These are phyloP conservation scores for Gynochthodes officinalis DNA, from an alignment of 257 asterid species.

Conservation along the genomic window DNA sequence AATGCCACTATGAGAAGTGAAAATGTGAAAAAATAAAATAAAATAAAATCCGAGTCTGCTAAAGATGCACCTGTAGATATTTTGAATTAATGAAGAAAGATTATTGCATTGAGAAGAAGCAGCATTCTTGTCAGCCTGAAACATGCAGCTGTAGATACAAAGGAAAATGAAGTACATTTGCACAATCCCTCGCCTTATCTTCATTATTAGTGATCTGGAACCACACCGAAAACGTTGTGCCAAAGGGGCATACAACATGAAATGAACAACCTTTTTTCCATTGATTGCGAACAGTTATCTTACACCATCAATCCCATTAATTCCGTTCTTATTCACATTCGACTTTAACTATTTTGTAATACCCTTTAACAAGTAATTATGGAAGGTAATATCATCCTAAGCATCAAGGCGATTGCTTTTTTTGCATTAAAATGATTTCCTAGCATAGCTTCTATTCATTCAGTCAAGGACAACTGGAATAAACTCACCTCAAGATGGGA, in stretches of 20 bases:
- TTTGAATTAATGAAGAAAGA: neutral
- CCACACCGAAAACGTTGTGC: neutral
- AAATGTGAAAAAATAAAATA: neutral
- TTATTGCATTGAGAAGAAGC: neutral
- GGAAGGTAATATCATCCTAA: neutral
- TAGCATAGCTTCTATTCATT: too few relatives aligned
- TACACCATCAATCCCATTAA: neutral
- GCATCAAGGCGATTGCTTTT: neutral
- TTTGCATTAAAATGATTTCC: neutral
- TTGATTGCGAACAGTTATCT: neutral
- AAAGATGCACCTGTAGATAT: neutral
- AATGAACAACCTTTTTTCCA: neutral
- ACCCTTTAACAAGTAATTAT: too few relatives aligned
- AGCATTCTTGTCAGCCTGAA: neutral
- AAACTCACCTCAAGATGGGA: conserved; percentile 38
- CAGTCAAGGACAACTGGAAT: neutral
- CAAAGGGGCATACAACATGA: neutral
- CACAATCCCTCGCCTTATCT: neutral
- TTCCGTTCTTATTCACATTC: neutral
- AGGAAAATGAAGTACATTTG: neutral
- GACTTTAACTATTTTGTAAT: too few relatives aligned
- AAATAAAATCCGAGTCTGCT: neutral
- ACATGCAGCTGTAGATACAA: neutral
- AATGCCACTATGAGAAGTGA: neutral
- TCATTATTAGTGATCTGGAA: neutral